Evolutionary conservation across 306 rosid genomes (phyloP), one percentile per base, ranked within the genome.

Genomic region (Glycine tomentella): DNA sequence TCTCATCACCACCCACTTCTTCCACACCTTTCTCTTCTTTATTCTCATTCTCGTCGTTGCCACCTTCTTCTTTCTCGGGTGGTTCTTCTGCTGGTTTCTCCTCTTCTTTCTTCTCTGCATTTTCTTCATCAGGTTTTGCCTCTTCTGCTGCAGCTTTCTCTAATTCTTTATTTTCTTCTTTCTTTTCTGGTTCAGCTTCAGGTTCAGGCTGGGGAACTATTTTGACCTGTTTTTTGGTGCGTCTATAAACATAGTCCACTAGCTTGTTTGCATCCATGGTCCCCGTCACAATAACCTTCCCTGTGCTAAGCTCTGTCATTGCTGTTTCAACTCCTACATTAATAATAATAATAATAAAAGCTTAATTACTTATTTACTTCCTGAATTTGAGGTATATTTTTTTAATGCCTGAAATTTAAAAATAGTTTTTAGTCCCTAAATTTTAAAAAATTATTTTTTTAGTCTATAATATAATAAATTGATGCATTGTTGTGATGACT

Each of bases 261-360:
- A 94, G 90, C 81, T 89, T 91, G 66, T 90, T 76, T 50, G 84
- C 90, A 74, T 94, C 94, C 97, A 94, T 94, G 5, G 97, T 94
- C 11, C 97, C 97, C 1, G 87, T 92, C 80, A 92, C 97, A 6
- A 56, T 79, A 68, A 91, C 97, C 86, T 91, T 94, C 78, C 95
- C 97, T 25, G 89, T 87, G 52, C 83, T 80, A 5, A 86, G 61
- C 59, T 92, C 97, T 53, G 97, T 83, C 71, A 20, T 84, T 16
- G 89, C 92, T 42, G 77, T 87, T 87, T 94, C 93, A 11, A 94
- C 97, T 71, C 97, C 98, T 92, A 75, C 65, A 70, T 66, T 50
- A 25, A 25, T 25, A 25, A 25, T 20, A 25, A 25, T 0, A 25
- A 25, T n/a, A n/a, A n/a, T n/a, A n/a, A 25, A 25, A 25, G 2